Conservation (phyloP, 768 basidiomycete species). For the Kwoniella sp. region DNA sequence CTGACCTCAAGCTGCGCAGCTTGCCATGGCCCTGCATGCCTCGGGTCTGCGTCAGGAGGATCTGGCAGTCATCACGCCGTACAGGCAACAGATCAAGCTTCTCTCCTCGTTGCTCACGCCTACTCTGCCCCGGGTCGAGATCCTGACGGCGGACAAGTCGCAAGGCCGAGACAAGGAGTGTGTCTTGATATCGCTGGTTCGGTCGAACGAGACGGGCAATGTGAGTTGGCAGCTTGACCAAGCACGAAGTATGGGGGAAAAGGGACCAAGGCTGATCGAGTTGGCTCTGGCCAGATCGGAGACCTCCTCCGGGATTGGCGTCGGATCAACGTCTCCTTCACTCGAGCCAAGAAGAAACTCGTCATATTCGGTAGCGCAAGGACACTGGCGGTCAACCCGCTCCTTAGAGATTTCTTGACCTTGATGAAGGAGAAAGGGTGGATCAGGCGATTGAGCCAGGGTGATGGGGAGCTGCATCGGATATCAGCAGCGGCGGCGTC, state of each 20-base stretch:
- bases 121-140: constrained; percentile 59
- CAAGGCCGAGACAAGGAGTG: constrained; percentile 96
- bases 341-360: constrained; percentile 83
- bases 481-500: background rate
- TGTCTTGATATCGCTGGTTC: constrained; percentile 85
- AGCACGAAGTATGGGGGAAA: no score
- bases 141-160: constrained; percentile 85
- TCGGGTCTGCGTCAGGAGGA: constrained; percentile 66
- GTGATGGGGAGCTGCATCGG: constrained; percentile 59
- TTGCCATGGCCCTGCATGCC: constrained; percentile 62
- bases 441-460: constrained; percentile 61
- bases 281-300: constrained; percentile 60
- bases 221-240: no score
- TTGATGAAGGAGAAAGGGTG: constrained; percentile 70
- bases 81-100: constrained; percentile 92
- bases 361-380: constrained; percentile 81
- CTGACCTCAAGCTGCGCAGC: no score
- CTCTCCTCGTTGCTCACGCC: constrained; percentile 62
- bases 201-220: constrained; percentile 71
- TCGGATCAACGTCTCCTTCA: constrained; percentile 92
- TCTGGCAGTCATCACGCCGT: constrained; percentile 84
- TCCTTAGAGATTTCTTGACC: constrained; percentile 70
- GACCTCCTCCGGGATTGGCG: constrained; percentile 95
- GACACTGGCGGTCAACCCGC: constrained; percentile 57
- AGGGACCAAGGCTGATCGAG: background rate